Conservation (phyloP, 176 grass and related monocot genomes). For the Tuctoria greenei region DNA sequence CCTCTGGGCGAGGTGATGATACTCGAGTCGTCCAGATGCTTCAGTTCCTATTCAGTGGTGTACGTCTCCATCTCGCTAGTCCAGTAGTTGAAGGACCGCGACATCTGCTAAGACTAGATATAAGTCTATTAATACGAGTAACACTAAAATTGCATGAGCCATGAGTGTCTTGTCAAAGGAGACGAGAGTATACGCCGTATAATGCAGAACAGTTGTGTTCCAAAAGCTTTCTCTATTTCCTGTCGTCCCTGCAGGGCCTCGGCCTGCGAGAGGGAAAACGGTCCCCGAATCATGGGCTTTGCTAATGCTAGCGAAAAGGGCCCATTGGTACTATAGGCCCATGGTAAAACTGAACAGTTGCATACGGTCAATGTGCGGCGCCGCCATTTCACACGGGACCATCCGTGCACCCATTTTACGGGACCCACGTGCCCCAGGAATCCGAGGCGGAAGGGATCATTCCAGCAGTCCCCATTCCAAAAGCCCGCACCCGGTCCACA, state of each 20-base stretch:
- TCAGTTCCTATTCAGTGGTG: not conserved
- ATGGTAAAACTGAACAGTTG: not conserved
- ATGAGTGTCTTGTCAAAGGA: no score
- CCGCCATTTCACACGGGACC: conserved; percentile 35
- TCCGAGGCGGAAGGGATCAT: conserved; percentile 54
- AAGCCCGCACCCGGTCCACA: not conserved
- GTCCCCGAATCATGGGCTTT: no score
- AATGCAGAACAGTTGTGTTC: no score
- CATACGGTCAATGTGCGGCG: conserved; percentile 16
- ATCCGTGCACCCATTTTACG: conserved; percentile 11
- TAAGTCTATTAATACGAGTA: no score
- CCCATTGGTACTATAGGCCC: not conserved
- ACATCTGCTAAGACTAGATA: no score
- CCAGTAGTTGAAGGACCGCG: no score
- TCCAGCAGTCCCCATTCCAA: conserved; percentile 11
- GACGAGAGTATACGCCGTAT: no score
- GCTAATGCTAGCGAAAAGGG: not conserved
- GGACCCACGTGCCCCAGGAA: conserved; percentile 38
- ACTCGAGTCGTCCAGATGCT: not conserved
- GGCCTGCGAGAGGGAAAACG: no score
- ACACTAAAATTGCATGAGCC: no score
- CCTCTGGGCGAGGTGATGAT: not conserved
- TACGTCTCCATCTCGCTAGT: not conserved
- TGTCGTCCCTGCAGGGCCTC: no score
- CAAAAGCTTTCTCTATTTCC: no score